phyloP scores from a whole-genome alignment of 2,329 filamentous ascomycete species.

The Ascochyta pisi region DNA sequence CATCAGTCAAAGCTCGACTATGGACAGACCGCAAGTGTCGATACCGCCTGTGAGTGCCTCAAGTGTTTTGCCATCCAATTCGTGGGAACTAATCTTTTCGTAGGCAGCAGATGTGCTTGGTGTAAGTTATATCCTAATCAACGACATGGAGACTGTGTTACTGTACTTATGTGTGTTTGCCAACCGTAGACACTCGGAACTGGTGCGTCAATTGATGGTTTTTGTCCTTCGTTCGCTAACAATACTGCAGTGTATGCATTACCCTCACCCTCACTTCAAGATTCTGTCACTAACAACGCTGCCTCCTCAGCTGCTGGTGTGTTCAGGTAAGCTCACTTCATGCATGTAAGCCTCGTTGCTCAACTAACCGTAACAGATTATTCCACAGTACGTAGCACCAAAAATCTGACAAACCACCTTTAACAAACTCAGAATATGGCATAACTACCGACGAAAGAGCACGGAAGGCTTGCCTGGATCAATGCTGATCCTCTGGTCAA shows the following conservation, averaged over 20 bases:
- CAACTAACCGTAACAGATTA: slow-evolving; percentile 35
- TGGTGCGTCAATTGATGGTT: slow-evolving; percentile 29
- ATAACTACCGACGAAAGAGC: slow-evolving; percentile 66
- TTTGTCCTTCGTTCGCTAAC: slow-evolving; percentile 17
- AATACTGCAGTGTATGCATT: slow-evolving; percentile 31
- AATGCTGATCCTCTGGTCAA: slow-evolving; percentile 71
- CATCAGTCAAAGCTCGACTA: background rate
- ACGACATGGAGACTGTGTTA: slow-evolving; percentile 1
- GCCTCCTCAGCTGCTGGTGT: slow-evolving; percentile 49
- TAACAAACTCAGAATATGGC: slow-evolving; percentile 58
- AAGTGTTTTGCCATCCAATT: background rate
- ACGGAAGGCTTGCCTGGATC: slow-evolving; percentile 66
- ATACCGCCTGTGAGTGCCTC: slow-evolving; percentile 41
- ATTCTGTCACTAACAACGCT: slow-evolving; percentile 23
- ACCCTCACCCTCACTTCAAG: background rate
- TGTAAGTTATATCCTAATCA: slow-evolving; percentile 31
- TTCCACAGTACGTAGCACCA: slow-evolving; percentile 40
- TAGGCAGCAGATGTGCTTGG: slow-evolving; percentile 50
- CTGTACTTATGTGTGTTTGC: slow-evolving; percentile 21
- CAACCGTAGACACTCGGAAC: slow-evolving; percentile 47
- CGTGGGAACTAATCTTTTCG: slow-evolving; percentile 28
- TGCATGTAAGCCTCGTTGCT: background rate
- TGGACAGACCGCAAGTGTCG: slow-evolving; percentile 43
- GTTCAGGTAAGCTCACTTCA: slow-evolving; percentile 42
- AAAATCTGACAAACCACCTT: background rate